Base-by-base conservation (phyloP, 345 rosid species). In the Salix exigua region DNA sequence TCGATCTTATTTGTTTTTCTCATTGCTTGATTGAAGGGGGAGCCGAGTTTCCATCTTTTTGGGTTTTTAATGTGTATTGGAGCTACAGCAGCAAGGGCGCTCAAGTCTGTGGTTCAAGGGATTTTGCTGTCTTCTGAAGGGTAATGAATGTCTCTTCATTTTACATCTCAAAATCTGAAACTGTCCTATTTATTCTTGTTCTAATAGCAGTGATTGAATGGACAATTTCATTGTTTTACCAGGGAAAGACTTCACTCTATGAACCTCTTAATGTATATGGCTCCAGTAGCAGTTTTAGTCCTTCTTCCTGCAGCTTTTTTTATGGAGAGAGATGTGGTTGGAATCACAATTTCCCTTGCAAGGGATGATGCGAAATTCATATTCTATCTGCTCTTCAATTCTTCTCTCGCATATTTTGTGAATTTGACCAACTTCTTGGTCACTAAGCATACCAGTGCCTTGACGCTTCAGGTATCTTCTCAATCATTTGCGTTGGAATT, bases 191-290 rank as follows among this genome's bases (percentile, higher is more conserved):
- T 21, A 2, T 64, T 44, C 11, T 64, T 55, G 50, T n/a, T n/a
- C 42, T 46, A 28, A 40, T 7, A 16, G 14, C 2, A 62, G 30
- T 25, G 35, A 13, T 37, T 72, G 66, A 35, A n/a, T 7, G 6
- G 37, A 25, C 66, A 9, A 37, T 64, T 9, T 30, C 14, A 28
- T 4, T 19, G 25, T 26, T 67, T 75, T 38, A 0, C 33, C 84
- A 85, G 89, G 77, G 89, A 87, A 76, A 85, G 62, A 74, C 89
- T 85, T 2, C 83, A 85, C 61, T 85, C 89, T 25, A 83, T 87
- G 88, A 87, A 87, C 85, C 83, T 87, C 51, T 79, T 87, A 25
- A 75, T 87, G 87, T 87, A 81, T 80, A 87, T 87, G 89, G 85
- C 88, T 37, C 89, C 88, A 7, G 81, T 87, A 44, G 88, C 89